A percentile compares a stretch with the other conserved stretches of the same genome.
phyloP scores from a whole-genome alignment of 768 basidiomycete genomes.

The Mrakia blollopis region DNA sequence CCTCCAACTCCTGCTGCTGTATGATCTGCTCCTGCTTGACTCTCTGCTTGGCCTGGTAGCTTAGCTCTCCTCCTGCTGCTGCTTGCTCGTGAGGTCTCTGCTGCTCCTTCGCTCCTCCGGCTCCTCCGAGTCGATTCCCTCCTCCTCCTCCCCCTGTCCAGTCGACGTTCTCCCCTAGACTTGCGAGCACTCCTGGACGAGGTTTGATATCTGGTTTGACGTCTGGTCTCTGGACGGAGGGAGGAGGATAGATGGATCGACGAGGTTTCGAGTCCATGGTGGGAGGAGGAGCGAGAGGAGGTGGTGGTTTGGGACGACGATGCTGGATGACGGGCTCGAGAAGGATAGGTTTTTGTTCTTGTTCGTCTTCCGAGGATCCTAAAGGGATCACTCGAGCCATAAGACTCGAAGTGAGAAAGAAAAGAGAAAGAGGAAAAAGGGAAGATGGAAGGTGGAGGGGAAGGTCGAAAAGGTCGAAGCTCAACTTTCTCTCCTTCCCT shows the following conservation, averaged over 20 bases:
- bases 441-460: not conserved
- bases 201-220: constrained; percentile 3
- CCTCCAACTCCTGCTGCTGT: constrained; percentile 3
- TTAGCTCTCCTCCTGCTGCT: not conserved
- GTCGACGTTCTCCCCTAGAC: not conserved
- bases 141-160: not conserved
- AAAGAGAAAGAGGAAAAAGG: not conserved
- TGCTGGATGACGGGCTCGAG: not conserved
- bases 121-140: not conserved
- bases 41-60: not conserved
- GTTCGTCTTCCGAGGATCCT: not conserved
- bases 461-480: not conserved
- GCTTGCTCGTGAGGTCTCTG: too few species aligned
- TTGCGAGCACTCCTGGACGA: not conserved
- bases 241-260: constrained; percentile 8
- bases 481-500: not conserved
- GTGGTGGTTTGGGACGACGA: not conserved
- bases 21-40: constrained; percentile 7
- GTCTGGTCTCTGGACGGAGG: not conserved
- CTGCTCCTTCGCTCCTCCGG: not conserved
- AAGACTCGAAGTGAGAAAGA: too few species aligned
- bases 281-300: not conserved
- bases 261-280: not conserved
- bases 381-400: not conserved
- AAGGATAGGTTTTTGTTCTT: not conserved